These are phyloP conservation scores for Fusarium sp. DNA, from an alignment of 2,329 filamentous ascomycete genomes.

Conservation along the genomic window DNA sequence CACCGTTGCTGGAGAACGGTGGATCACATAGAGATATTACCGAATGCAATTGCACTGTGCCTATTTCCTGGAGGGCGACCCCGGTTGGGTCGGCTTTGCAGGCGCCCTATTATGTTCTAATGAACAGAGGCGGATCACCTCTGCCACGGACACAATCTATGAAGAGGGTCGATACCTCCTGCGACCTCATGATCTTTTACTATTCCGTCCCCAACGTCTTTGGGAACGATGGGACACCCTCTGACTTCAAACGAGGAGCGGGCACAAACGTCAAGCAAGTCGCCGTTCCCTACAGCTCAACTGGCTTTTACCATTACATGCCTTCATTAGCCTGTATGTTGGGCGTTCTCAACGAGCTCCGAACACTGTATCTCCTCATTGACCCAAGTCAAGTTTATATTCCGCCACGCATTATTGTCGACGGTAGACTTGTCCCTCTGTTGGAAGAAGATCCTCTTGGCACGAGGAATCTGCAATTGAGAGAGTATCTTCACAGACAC, in stretches of 20 bases:
- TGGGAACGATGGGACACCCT: neutral
- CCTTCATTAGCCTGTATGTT: neutral
- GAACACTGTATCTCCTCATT: neutral
- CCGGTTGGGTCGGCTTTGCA: too few species aligned
- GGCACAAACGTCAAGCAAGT: neutral
- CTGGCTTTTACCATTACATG: rapidly evolving
- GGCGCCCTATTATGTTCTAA: neutral
- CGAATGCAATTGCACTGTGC: neutral
- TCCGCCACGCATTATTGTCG: neutral
- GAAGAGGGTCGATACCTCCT: neutral
- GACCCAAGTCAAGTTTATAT: neutral
- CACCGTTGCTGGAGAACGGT: neutral
- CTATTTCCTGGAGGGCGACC: too few species aligned
- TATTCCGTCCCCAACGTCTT: neutral
- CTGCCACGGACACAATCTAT: neutral
- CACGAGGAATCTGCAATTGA: neutral
- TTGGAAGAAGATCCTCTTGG: neutral
- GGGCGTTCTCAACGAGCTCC: neutral
- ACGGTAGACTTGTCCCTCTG: neutral
- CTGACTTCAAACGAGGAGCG: neutral
- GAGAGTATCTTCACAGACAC: neutral
- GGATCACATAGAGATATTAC: neutral
- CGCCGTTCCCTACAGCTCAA: neutral
- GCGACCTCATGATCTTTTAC: neutral
- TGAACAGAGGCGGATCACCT: neutral